A percentile compares a stretch with the other conserved stretches of the same genome.
Conservation (phyloP, 257 asterid species). For the Cynanchum wilfordii region DNA sequence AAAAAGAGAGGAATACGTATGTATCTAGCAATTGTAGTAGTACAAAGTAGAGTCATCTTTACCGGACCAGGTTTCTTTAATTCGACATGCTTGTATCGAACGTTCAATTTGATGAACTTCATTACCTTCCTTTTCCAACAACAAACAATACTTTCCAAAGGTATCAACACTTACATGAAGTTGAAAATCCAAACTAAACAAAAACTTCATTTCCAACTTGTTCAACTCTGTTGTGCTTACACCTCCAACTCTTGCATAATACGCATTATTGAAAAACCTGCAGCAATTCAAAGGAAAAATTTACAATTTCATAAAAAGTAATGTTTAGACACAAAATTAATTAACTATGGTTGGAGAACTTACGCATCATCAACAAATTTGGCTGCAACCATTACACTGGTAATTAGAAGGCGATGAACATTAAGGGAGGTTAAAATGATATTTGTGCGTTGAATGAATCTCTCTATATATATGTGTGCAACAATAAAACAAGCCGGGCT, state of each 20-base stretch:
- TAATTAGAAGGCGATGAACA: constrained; percentile 78
- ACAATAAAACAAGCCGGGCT: constrained; percentile 86
- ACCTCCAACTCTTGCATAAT: constrained; percentile 92
- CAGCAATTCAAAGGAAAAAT: constrained; percentile 17
- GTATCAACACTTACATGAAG: constrained; percentile 61
- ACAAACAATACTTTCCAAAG: constrained; percentile 56
- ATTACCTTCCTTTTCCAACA: constrained; percentile 46
- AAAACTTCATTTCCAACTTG: constrained; percentile 73
- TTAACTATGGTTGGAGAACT: constrained; percentile 23
- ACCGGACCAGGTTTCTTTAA: constrained; percentile 56
- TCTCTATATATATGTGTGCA: constrained; percentile 69
- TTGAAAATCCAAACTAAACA: constrained; percentile 61
- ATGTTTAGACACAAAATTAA: not conserved
- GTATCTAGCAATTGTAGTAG: constrained; percentile 40
- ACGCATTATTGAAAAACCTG: constrained; percentile 86
- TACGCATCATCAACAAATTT: constrained; percentile 92
- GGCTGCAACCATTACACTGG: constrained; percentile 91
- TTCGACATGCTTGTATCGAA: constrained; percentile 50
- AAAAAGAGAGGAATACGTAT: no score
- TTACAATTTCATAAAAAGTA: not conserved
- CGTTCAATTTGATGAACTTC: constrained; percentile 44
- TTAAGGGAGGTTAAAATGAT: constrained; percentile 57
- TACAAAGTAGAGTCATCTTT: constrained; percentile 51
- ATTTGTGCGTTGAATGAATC: constrained; percentile 49
- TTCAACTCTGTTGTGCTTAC: constrained; percentile 73